Conservation (phyloP, 345 rosid genomes). For the Eucalyptus microcorys region DNA sequence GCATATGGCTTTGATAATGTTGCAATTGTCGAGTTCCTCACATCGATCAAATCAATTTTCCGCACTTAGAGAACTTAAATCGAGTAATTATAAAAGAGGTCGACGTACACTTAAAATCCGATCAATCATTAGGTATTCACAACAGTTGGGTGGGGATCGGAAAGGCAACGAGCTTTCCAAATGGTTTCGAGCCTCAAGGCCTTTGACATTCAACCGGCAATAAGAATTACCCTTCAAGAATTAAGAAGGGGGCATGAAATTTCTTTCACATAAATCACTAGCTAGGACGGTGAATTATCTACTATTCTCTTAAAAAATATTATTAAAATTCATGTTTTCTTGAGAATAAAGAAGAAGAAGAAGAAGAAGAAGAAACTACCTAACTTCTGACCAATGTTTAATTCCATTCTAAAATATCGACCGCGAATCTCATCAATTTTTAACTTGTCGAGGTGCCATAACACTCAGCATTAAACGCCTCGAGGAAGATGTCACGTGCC, state of each 20-base stretch:
- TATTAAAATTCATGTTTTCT: background rate
- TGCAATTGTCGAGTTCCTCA: background rate
- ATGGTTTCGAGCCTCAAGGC: background rate
- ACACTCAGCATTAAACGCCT: background rate
- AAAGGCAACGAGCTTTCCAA: background rate
- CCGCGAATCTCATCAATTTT: background rate
- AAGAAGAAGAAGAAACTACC: background rate
- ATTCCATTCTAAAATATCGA: background rate
- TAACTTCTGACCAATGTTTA: background rate
- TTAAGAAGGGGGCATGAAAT: background rate
- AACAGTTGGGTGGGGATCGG: fast-evolving
- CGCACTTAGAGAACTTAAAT: background rate
- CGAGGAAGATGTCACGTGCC: background rate
- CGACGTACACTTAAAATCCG: background rate
- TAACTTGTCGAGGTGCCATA: background rate
- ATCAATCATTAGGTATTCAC: background rate
- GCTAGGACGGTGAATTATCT: background rate
- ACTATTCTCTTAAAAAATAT: background rate
- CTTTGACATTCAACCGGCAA: background rate
- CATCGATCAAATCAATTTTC: background rate
- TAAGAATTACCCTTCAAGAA: background rate
- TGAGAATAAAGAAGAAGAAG: background rate
- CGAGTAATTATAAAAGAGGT: background rate
- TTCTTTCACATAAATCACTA: background rate
- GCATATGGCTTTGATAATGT: background rate